phyloP scores from a whole-genome alignment of 208 protist species.

The Leishmania amazonensis region DNA sequence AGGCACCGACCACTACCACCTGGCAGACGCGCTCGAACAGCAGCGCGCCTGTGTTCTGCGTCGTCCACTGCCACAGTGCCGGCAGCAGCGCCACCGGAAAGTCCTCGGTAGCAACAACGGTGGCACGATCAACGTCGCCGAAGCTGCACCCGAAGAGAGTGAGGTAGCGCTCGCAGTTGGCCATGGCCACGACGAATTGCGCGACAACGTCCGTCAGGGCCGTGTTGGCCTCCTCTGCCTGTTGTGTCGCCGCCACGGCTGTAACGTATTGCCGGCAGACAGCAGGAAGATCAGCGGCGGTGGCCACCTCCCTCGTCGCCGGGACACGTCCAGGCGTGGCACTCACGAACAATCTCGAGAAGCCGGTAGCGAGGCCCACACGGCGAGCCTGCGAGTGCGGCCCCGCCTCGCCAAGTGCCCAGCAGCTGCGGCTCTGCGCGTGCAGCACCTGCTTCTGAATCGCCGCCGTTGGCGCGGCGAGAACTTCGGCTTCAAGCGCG shows the following conservation, averaged over 20 bases:
- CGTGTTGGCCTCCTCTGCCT: not conserved
- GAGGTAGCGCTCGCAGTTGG: constrained; percentile 63
- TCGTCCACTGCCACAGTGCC: constrained; percentile 44
- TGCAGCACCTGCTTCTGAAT: constrained; percentile 57
- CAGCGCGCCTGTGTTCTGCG: constrained; percentile 11
- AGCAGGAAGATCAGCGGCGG: constrained; percentile 26
- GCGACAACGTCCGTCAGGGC: constrained; percentile 26
- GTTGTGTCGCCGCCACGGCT: not conserved
- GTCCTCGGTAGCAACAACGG: constrained; percentile 20
- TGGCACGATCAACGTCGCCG: constrained; percentile 30
- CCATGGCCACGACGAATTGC: constrained; percentile 67
- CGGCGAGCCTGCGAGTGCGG: constrained; percentile 83
- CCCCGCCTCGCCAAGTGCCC: constrained; percentile 85
- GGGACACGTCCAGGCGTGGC: constrained; percentile 49
- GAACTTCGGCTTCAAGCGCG: constrained; percentile 17
- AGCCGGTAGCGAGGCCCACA: constrained; percentile 2
- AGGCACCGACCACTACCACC: constrained; percentile 5
- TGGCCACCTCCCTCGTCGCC: constrained; percentile 36
- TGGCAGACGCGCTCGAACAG: constrained; percentile 7
- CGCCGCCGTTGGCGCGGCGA: constrained; percentile 14
- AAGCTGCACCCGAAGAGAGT: constrained; percentile 18
- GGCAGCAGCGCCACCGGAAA: constrained; percentile 30
- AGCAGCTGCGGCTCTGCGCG: constrained; percentile 92
- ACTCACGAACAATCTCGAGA: constrained; percentile 28
- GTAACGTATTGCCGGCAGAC: not conserved